Evolutionary conservation across 2,329 filamentous ascomycete species (phyloP).

Genomic region (Raffaelea albimanens): DNA sequence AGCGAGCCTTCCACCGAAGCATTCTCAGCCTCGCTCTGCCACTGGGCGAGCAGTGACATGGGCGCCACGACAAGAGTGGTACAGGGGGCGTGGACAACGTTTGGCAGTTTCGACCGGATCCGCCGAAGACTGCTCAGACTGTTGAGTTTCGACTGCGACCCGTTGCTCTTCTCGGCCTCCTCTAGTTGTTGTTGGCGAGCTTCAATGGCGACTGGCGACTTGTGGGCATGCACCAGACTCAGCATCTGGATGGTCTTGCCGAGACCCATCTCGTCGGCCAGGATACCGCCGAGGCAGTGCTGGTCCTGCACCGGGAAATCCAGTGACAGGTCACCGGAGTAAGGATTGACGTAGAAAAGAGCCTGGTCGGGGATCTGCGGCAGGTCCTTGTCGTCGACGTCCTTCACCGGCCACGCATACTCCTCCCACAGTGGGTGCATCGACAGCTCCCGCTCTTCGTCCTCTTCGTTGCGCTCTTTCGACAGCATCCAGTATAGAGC

Average conservation of each 20-base stretch:
- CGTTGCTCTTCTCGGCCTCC: neutral
- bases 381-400: constrained; percentile 73
- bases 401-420: constrained; percentile 79
- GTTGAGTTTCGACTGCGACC: constrained; percentile 13
- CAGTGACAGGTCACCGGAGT: constrained; percentile 86
- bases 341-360: constrained; percentile 91
- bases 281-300: constrained; percentile 82
- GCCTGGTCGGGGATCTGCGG: constrained; percentile 54
- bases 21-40: constrained; percentile 90
- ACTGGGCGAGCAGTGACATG: constrained; percentile 93
- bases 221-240: constrained; percentile 79
- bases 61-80: constrained; percentile 94
- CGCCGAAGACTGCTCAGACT: constrained; percentile 51
- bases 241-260: constrained; percentile 99
- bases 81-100: constrained; percentile 62
- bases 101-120: constrained; percentile 17
- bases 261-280: constrained; percentile 95
- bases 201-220: constrained; percentile 41
- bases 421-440: constrained; percentile 99
- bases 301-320: constrained; percentile 92
- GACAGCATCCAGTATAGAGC: constrained; percentile 92
- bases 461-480: constrained; percentile 72
- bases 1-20: constrained; percentile 77
- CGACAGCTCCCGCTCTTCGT: constrained; percentile 44
- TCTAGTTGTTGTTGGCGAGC: constrained; percentile 20